Evolutionary conservation across 352 stramenopile species (phyloP).

Genomic region (Globisporangium uncinulatum): DNA sequence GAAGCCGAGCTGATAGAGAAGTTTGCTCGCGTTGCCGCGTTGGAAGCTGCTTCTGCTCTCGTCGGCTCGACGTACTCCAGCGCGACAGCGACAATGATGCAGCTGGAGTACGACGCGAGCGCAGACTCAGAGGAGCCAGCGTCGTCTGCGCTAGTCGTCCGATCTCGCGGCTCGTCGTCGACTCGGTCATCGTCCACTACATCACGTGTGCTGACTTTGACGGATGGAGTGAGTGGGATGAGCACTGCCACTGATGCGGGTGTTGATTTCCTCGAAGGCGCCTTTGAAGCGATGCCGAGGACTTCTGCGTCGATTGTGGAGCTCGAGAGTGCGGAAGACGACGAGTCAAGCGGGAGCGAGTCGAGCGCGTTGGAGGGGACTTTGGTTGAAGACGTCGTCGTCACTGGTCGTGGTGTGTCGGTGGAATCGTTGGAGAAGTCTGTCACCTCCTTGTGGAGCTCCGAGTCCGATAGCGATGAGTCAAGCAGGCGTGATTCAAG

Average conservation of each 20-base stretch:
- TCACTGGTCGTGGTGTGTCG: constrained; percentile 19
- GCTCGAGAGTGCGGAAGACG: constrained; percentile 16
- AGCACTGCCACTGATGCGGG: not conserved
- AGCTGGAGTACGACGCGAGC: constrained; percentile 32
- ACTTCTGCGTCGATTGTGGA: constrained; percentile 7
- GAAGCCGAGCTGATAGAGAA: constrained; percentile 59
- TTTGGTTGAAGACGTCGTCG: not conserved
- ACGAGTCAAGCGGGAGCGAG: constrained; percentile 12
- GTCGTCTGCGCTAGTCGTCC: constrained; percentile 13
- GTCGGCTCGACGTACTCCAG: constrained; percentile 20
- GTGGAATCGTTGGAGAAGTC: constrained; percentile 21
- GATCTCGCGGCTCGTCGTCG: constrained; percentile 5
- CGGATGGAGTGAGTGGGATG: not conserved
- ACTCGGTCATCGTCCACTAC: constrained; percentile 15
- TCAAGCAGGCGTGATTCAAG: constrained; percentile 20
- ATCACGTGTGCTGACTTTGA: constrained; percentile 17
- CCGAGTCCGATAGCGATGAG: constrained; percentile 6
- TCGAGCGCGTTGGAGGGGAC: not conserved
- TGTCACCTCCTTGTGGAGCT: constrained; percentile 32
- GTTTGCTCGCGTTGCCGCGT: constrained; percentile 53
- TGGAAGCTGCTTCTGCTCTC: constrained; percentile 38
- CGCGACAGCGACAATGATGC: constrained; percentile 26
- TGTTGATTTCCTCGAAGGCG: constrained; percentile 5
- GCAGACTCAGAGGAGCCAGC: not conserved
- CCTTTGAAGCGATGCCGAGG: constrained; percentile 22